Evolutionary conservation across 768 basidiomycete genomes (phyloP), one percentile per base, ranked within the genome.

Genomic region (Boletus barrowsii): DNA sequence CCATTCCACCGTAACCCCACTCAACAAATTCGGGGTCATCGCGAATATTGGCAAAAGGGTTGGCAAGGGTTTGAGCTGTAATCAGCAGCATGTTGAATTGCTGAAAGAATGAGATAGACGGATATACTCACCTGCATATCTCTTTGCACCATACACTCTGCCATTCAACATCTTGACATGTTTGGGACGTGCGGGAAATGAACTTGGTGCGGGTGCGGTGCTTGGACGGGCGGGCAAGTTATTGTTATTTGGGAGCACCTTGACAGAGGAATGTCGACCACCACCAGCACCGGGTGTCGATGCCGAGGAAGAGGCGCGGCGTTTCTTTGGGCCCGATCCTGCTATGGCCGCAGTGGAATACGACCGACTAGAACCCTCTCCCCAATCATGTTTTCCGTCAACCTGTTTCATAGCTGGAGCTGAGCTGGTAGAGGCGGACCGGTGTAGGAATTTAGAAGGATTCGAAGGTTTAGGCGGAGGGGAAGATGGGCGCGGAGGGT

Each of bases 1-100:
- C 92, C 86, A 93, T 87, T 3, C 89, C 89, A 32, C 89, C 89
- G 54, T 88, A 90, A 0, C 93, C 93, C 93, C 93, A 95, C 69
- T 95, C 93, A 15, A 93, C 90, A 61, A 95, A 95, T 65, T 87
- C 87, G 32, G 88, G 87, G 0, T 84, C 81, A 29, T 84, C 83
- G 5, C 77, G 76, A 14, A 76, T 83, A 53, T 77, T 84, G 7
- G 80, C 85, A 58, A 89, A 89, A 0, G 79, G 83, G 62, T 89
- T 84, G 6, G 72, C 69, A 47, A 72, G 72, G 11, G 64, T 65
- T 35, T 73, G 71, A 46, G 64, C 64, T 62, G 18, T 30, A 4
- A 53, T 18, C 0, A n/a, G 39, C 26, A 47, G 42, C 26, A 47
- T 1, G 36, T 35, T 47, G 7, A 30, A 45, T 42, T 13, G 7